These are phyloP conservation scores for Phaffia tasmanica DNA, from an alignment of 768 basidiomycete genomes.

Conservation along the genomic window DNA sequence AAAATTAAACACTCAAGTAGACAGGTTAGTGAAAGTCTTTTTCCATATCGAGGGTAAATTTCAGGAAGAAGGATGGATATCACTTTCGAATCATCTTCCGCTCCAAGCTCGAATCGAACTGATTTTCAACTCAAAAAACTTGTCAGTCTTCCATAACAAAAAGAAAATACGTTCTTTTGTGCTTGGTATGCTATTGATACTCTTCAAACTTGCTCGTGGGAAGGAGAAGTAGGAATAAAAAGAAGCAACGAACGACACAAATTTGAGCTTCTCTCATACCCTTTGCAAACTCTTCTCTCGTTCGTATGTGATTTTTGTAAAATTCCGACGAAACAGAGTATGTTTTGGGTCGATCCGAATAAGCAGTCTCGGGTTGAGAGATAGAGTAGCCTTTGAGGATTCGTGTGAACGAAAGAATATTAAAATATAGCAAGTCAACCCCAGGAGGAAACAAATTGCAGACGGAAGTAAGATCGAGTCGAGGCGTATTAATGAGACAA, in stretches of 20 bases:
- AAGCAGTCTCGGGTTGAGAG: conserved; percentile 17
- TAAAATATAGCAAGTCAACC: background rate
- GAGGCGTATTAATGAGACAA: background rate
- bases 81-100: conserved; percentile 26
- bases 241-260: conserved; percentile 10
- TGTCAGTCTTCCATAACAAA: background rate
- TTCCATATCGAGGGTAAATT: too few species aligned
- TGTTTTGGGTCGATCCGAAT: background rate
- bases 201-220: too few species aligned
- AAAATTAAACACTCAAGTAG: background rate
- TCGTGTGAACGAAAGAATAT: background rate
- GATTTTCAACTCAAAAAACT: background rate
- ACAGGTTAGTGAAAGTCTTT: background rate
- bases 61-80: background rate
- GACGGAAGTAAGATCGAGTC: background rate
- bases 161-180: too few species aligned
- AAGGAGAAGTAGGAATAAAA: too few species aligned
- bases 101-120: conserved; percentile 24
- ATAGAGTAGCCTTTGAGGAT: conserved; percentile 14
- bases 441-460: background rate
- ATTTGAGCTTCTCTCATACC: conserved; percentile 25
- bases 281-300: conserved; percentile 17
- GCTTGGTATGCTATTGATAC: too few species aligned
- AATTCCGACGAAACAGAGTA: conserved; percentile 10
- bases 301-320: conserved; percentile 12